phyloP scores from a whole-genome alignment of 768 basidiomycete species.

The Suillus clintonianus region DNA sequence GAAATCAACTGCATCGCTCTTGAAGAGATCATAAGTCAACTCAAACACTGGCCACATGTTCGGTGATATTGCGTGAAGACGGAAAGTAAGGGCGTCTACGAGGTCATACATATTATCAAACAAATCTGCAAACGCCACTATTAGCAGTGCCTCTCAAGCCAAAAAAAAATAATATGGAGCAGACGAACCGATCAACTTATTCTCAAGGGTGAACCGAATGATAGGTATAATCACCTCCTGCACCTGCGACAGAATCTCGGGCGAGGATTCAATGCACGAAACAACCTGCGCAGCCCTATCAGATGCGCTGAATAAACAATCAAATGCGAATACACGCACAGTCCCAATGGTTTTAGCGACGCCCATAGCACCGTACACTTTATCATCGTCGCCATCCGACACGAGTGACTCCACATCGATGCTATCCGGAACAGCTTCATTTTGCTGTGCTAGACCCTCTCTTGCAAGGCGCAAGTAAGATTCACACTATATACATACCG shows the following conservation, averaged over 20 bases:
- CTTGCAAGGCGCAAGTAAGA: constrained; percentile 79
- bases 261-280: constrained; percentile 68
- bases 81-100: constrained; percentile 84
- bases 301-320: neutral
- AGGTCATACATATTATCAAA: constrained; percentile 88
- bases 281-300: constrained; percentile 57
- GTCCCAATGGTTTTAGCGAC: constrained; percentile 51
- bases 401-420: constrained; percentile 59
- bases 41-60: constrained; percentile 90
- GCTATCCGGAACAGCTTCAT: constrained; percentile 50
- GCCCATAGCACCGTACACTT: neutral
- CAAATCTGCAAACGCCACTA: constrained; percentile 51
- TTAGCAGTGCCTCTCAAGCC: neutral
- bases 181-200: constrained; percentile 69
- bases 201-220: constrained; percentile 74
- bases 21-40: constrained; percentile 80
- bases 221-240: constrained; percentile 83
- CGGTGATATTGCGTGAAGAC: constrained; percentile 70
- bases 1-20: constrained; percentile 82
- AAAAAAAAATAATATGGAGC: neutral
- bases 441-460: constrained; percentile 57
- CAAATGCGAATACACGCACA: constrained; percentile 39
- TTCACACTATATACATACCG: constrained; percentile 39
- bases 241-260: constrained; percentile 75
- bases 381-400: constrained; percentile 67